phyloP scores from a whole-genome alignment of 2,329 filamentous ascomycete species.

The Colletotrichum gigasporum region DNA sequence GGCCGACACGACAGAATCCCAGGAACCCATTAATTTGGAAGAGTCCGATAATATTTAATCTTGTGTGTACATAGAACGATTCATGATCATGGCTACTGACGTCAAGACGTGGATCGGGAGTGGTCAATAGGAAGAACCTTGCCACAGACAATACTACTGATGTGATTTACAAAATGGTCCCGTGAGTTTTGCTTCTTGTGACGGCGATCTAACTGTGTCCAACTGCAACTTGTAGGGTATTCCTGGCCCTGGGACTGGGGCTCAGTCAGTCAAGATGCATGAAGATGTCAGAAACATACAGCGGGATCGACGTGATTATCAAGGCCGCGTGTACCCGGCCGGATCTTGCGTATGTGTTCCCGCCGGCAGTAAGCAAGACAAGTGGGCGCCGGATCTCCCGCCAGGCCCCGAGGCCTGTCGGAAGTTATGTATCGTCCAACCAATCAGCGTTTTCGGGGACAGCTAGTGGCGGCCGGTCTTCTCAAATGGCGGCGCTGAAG shows the following conservation, averaged over 20 bases:
- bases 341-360: background rate
- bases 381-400: background rate
- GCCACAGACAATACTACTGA: constrained; percentile 27
- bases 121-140: constrained; percentile 30
- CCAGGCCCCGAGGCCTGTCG: constrained; percentile 38
- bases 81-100: constrained; percentile 32
- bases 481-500: background rate
- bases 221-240: no score
- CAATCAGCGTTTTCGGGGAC: constrained; percentile 38
- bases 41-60: constrained; percentile 41
- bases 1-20: constrained; percentile 23
- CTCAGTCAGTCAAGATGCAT: no score
- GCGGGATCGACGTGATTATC: no score
- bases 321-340: no score
- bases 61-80: constrained; percentile 39
- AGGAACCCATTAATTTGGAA: constrained; percentile 31
- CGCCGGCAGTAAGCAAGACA: background rate
- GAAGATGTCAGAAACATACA: no score
- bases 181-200: no score
- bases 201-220: no score
- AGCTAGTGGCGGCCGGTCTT: constrained; percentile 7
- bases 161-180: constrained; percentile 25
- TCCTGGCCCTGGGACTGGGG: no score
- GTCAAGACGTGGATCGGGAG: constrained; percentile 28
- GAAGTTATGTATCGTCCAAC: constrained; percentile 33